Evolutionary conservation across 106 monocot species (phyloP), one percentile per base, ranked within the genome.

Genomic region (Dendrobium officinale): DNA sequence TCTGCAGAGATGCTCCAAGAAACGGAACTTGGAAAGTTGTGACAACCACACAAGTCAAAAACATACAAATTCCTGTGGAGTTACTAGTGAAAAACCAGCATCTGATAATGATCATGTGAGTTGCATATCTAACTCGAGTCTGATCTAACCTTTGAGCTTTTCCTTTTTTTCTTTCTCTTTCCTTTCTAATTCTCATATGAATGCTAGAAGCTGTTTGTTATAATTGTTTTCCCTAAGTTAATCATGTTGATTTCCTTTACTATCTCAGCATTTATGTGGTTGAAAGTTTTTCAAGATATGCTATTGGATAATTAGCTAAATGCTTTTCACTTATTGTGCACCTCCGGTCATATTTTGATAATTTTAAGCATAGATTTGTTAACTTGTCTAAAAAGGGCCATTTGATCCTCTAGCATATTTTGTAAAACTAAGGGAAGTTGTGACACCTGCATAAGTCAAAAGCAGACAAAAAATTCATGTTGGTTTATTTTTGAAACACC

Each of bases 21-120:
- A 79, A 78, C 43, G 64, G 40, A 79, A 20, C 15, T 44, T 47
- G 19, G 44, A 66, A 72, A 77, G 76, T 44, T 42, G 56, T 51
- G 55, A 79, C 72, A 64, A 66, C 47, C 16, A 15, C 9, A 56
- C 47, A 75, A 77, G 41, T 24, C 85, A 49, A 45, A 90, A 81
- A 73, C 59, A 55, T 24, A 54, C 20, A 72, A 3, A 16, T 74
- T 24, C 44, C 17, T 4, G 51, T 42, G 73, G 43, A 59, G 29
- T 45, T 37, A 81, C 85, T 42, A 42, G 78, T 66, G 80, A 77
- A 74, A 72, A 83, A 75, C 76, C 26, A 74, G 41, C 75, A 10
- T 73, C 75, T 48, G 20, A 26, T 49, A 41, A 79, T 43, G 75
- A 70, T 77, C 59, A 42, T 80, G 90, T 88, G 83, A 86, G 90